Base-by-base conservation (phyloP, 2,329 filamentous ascomycete species). In the Stylonectria norvegica region DNA sequence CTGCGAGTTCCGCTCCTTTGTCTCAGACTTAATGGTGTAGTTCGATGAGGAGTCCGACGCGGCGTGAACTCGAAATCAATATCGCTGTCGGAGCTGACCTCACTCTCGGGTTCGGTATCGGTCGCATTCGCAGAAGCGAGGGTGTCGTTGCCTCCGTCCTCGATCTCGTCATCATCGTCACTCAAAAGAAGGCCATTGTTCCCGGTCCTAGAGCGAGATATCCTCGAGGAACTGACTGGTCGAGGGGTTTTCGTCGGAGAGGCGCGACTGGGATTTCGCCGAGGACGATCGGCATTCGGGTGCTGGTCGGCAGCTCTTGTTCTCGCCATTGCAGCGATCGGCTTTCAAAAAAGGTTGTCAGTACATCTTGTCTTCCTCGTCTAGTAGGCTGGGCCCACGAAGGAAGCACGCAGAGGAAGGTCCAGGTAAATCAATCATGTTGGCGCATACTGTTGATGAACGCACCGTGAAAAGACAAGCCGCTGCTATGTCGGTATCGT, bases 231-330 rank as follows among this genome's bases (percentile, higher is more conserved):
- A 33, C 49, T 44, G 30, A 42, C 36, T 10, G 44, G 28, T 15
- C 38, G 39, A 14, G 40, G 34, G 23, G 29, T 17, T 16, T 44
- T 36, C 8, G 34, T 35, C 25, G 42, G 50, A 15, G 50, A 46
- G 17, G 46, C 20, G 37, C 47, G 54, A n/a, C 46, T 45, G 19
- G 47, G 41, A 27, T 59, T 59, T 44, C 54, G 55, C 48, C 47
- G 49, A 38, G 45, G 32, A 38, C 31, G 36, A 18, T 40, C 39
- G 22, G 31, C 22, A 15, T 33, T 19, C 28, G 42, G 33, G n/a
- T 46, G 44, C 28, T 45, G 44, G 28, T 47, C 43, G 36, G 49
- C 47, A 36, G 50, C 57, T 45, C 58, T 52, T 23, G 56, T 63
- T 22, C 55, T 48, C 27, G 57, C 56, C 61, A 63, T 63, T 15